Evolutionary conservation across 108 stramenopile genomes (phyloP), one percentile per base, ranked within the genome.

Genomic region (Cylindrotheca fusiformis): DNA sequence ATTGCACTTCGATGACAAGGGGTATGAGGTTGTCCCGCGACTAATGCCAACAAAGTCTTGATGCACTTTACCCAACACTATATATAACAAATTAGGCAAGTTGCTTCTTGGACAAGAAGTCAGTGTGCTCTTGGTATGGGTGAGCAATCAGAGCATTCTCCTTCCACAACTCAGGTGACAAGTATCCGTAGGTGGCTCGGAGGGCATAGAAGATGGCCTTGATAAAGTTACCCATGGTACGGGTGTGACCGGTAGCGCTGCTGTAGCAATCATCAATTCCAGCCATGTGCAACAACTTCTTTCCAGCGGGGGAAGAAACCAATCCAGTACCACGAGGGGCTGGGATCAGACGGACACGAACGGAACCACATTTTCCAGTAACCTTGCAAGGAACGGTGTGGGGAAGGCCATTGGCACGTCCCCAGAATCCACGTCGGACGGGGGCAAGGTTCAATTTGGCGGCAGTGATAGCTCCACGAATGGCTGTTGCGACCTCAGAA

Each of bases 341-440:
- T 29, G 99, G 99, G 79, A 99, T 99, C 67, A 99, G 84, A 65
- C 99, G 96, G 30, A 97, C 95, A 58, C 95, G 85, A 32, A 99
- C 99, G 77, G 97, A 98, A 57, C 97, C 98, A 77, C 98, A 99
- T 90, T 98, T 97, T 76, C 99, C 99, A 32, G 97, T 97, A 49
- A 99, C 96, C 96, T 99, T 99, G 84, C 87, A 92, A 48, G 99
- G 97, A 57, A 99, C 97, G 21, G 99, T 99, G 92, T 99, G 99
- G 66, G 99, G 99, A 26, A 87, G 50, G 27, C 97, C 98, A 64
- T 72, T 65, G 62, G 82, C 90, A 77, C 93, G 91, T 53, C 99
- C 99, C 99, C 99, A 99, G 96, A 91, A 99, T 68, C 99, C 99
- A 53, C 99, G 95, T 66, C 99, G 96, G 66, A 99, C 92, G 58